Conservation (phyloP, 306 rosid genomes). For the Leucaena leucocephala region DNA sequence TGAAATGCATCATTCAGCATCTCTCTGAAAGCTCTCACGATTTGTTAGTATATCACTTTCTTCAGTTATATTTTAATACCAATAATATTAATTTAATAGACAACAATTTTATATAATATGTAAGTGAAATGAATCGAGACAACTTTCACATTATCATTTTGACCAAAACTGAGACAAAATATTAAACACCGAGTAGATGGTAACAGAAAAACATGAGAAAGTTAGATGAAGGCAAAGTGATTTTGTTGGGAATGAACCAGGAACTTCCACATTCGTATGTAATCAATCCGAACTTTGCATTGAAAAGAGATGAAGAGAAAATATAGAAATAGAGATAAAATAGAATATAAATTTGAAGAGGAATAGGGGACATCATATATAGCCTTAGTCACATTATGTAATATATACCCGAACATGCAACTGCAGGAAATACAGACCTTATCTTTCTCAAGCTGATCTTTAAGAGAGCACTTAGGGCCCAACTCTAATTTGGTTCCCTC, state of each 20-base stretch:
- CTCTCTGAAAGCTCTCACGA: not conserved
- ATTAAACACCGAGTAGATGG: not conserved
- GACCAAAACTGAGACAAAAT: not conserved
- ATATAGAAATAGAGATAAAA: not conserved
- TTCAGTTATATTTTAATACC: not conserved
- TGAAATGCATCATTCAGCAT: not conserved
- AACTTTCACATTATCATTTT: not conserved
- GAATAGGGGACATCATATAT: not conserved
- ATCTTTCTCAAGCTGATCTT: slow-evolving; percentile 85
- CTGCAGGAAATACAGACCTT: slow-evolving; percentile 51
- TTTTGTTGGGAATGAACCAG: not conserved
- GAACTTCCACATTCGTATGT: not conserved
- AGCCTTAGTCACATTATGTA: not conserved
- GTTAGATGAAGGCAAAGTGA: not conserved
- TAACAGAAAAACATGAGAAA: not conserved
- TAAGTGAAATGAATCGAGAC: not conserved
- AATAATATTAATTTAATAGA: not conserved
- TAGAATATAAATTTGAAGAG: not conserved
- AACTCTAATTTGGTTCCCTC: slow-evolving; percentile 54
- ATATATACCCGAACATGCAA: not conserved
- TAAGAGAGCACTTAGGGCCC: slow-evolving; percentile 81
- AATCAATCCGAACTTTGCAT: not conserved
- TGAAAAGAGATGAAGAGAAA: not conserved
- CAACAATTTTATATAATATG: not conserved
- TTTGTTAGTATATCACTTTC: not conserved